phyloP scores from a whole-genome alignment of 805 yeast genomes.

The Pichia occidentalis region DNA sequence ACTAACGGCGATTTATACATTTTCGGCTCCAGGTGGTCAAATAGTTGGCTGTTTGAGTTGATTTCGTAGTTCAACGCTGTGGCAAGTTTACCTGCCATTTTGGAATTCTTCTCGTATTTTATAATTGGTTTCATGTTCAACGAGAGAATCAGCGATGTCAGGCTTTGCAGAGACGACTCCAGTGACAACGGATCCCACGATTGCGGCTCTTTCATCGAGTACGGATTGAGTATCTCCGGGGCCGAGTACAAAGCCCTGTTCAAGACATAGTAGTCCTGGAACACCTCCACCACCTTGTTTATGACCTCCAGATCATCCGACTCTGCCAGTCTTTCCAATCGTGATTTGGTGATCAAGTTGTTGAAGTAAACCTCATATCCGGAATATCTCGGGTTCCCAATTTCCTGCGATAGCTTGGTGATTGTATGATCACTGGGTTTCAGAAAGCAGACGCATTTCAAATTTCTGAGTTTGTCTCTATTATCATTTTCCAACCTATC shows the following conservation, averaged over 20 bases:
- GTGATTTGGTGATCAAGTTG: constrained; percentile 66
- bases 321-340: constrained; percentile 83
- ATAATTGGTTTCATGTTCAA: constrained; percentile 73
- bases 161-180: constrained; percentile 34
- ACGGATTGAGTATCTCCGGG: constrained; percentile 22
- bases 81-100: constrained; percentile 59
- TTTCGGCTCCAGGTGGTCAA: constrained; percentile 51
- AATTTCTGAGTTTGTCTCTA: constrained; percentile 68
- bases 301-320: constrained; percentile 83
- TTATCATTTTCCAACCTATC: constrained; percentile 55
- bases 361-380: constrained; percentile 73
- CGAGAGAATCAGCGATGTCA: constrained; percentile 59
- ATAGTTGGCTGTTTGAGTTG: constrained; percentile 50
- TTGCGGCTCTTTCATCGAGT: constrained; percentile 25
- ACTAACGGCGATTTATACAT: constrained; percentile 66
- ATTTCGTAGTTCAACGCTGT: constrained; percentile 55
- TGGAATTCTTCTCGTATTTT: constrained; percentile 67
- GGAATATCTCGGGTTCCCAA: constrained; percentile 72
- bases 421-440: constrained; percentile 67
- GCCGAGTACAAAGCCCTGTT: constrained; percentile 55
- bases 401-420: constrained; percentile 53
- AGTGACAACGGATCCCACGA: constrained; percentile 43
- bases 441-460: constrained; percentile 73
- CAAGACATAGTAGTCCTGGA: constrained; percentile 73
- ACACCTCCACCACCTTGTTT: constrained; percentile 69